Percentiles rank a stretch among this genome's conserved stretches.
Evolutionary conservation across 805 yeast genomes (phyloP).

Genomic region (Kodamaea kakaduensis): DNA sequence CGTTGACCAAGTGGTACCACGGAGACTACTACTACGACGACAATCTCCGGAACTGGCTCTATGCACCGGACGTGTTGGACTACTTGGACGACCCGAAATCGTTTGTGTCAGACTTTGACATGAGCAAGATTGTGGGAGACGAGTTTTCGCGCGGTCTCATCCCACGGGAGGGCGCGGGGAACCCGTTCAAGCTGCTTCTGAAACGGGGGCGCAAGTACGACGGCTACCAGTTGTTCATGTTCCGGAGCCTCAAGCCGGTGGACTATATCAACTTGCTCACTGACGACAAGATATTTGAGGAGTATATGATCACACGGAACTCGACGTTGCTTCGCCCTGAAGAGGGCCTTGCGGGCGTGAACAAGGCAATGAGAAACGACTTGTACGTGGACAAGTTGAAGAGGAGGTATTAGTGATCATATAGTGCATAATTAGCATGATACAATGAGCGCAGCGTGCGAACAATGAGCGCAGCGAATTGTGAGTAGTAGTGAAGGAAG

Average conservation of each 20-base stretch:
- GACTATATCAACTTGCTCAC: constrained; percentile 12
- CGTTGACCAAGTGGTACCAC: constrained; percentile 21
- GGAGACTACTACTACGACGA: constrained; percentile 25
- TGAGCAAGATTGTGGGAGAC: constrained; percentile 2
- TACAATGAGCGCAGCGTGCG: no score
- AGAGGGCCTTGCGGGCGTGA: background rate
- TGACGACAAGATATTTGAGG: constrained; percentile 18
- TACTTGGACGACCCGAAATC: constrained; percentile 20
- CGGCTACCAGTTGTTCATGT: constrained; percentile 15
- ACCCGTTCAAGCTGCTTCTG: constrained; percentile 2
- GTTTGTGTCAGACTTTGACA: constrained; percentile 19
- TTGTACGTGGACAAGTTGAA: constrained; percentile 18
- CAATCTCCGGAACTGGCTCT: constrained; percentile 33
- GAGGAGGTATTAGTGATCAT: constrained; percentile 4
- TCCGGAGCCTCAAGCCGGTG: constrained; percentile 12
- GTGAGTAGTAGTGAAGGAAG: no score
- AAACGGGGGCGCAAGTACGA: constrained; percentile 19
- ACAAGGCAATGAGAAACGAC: constrained; percentile 23
- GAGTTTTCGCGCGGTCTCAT: constrained; percentile 10
- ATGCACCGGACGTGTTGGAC: constrained; percentile 21
- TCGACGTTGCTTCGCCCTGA: constrained; percentile 2
- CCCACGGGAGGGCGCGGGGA: constrained; percentile 9
- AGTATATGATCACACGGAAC: constrained; percentile 4
- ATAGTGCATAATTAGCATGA: background rate
- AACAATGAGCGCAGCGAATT: no score